These are phyloP conservation scores for Vanrija sp. DNA, from an alignment of 1,284 basidiomycete species.

Conservation along the genomic window DNA sequence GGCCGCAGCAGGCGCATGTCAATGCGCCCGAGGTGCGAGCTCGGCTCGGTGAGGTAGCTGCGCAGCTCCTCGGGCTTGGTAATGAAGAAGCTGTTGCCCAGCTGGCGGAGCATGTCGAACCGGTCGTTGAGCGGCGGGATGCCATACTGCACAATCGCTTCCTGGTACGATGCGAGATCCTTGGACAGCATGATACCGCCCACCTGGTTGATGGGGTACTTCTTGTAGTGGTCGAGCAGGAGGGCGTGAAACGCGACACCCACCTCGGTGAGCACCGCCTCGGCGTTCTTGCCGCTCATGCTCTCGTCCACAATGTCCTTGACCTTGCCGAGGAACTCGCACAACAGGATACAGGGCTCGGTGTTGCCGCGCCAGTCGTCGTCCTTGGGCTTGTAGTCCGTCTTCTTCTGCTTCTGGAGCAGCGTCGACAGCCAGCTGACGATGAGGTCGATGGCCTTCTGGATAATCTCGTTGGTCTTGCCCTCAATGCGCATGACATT, in stretches of 20 bases:
- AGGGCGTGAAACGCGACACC: constrained; percentile 94
- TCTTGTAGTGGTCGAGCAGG: constrained; percentile 89
- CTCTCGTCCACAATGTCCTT: constrained; percentile 68
- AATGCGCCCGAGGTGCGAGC: constrained; percentile 80
- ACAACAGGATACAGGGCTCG: constrained; percentile 86
- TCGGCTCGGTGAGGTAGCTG: constrained; percentile 77
- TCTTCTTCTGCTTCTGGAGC: constrained; percentile 89
- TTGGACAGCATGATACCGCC: constrained; percentile 97
- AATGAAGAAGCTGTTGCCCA: constrained; percentile 97
- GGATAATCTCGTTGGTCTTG: constrained; percentile 75
- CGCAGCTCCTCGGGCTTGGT: constrained; percentile 88
- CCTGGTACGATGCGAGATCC: constrained; percentile 96
- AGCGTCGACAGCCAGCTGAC: constrained; percentile 60
- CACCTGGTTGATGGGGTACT: constrained; percentile 92
- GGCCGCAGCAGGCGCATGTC: constrained; percentile 82
- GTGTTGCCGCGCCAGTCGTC: constrained; percentile 94
- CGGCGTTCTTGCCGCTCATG: constrained; percentile 85
- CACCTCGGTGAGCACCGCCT: constrained; percentile 87
- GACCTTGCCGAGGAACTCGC: constrained; percentile 77
- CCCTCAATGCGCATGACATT: constrained; percentile 82
- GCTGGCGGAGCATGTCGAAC: constrained; percentile 96
- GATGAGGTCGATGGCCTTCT: constrained; percentile 80
- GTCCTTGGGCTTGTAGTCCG: constrained; percentile 93
- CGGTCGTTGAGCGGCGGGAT: constrained; percentile 84
- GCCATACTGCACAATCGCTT: constrained; percentile 73